Conservation (phyloP, 2,329 filamentous ascomycete species). For the Dactylella cylindrospora region DNA sequence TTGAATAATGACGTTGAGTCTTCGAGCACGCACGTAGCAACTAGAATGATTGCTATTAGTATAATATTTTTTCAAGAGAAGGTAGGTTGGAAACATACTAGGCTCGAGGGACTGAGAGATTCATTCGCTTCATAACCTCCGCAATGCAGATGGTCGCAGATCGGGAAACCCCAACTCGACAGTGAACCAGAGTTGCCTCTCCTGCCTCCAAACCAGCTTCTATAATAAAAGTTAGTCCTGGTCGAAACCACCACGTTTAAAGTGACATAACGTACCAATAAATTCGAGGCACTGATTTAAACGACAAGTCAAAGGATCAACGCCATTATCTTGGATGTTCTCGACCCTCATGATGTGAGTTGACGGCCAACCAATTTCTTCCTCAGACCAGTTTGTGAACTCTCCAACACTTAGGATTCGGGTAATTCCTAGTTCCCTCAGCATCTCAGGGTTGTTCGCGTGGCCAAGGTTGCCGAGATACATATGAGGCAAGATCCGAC, state of each 20-base stretch:
- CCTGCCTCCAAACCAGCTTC: constrained; percentile 75
- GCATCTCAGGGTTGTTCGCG: constrained; percentile 85
- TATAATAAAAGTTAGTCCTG: constrained; percentile 52
- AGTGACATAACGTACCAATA: constrained; percentile 68
- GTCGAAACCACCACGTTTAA: constrained; percentile 23
- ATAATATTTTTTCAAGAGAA: constrained; percentile 22
- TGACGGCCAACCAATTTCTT: constrained; percentile 69
- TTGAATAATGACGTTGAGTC: constrained; percentile 97
- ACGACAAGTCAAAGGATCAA: constrained; percentile 83
- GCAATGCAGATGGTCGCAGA: constrained; percentile 98
- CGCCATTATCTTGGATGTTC: constrained; percentile 92
- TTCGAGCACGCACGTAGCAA: constrained; percentile 88
- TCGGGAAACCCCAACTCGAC: constrained; percentile 89
- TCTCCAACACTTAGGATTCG: constrained; percentile 93
- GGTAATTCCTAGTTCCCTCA: constrained; percentile 76
- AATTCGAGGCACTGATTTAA: constrained; percentile 85
- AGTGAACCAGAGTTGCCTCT: constrained; percentile 89
- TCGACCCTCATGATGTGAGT: constrained; percentile 81
- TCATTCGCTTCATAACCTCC: constrained; percentile 85
- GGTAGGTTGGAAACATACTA: constrained; percentile 61
- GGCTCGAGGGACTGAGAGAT: constrained; percentile 82
- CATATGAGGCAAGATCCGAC: constrained; percentile 86
- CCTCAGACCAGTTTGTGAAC: constrained; percentile 75
- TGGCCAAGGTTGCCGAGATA: constrained; percentile 92
- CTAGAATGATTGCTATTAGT: constrained; percentile 50